Evolutionary conservation across 495 filamentous ascomycete species (phyloP).

Genomic region (Hypoxylon subgilvum): DNA sequence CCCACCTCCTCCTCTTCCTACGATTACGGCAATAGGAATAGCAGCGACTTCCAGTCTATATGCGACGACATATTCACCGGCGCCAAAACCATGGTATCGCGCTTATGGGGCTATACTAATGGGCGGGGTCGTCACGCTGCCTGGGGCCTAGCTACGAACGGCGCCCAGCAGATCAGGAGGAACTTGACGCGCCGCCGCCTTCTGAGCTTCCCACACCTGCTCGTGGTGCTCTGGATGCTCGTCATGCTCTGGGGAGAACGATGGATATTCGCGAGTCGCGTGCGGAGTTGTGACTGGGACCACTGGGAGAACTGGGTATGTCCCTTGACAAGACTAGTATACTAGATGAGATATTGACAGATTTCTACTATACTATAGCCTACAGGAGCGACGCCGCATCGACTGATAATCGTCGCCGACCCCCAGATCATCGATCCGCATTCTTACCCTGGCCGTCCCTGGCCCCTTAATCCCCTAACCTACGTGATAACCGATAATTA

Average conservation of each 20-base stretch:
- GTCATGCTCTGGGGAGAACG: slow-evolving; percentile 88
- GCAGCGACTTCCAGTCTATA: slow-evolving; percentile 37
- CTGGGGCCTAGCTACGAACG: slow-evolving; percentile 33
- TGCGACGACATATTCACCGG: slow-evolving; percentile 41
- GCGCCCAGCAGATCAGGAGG: slow-evolving; percentile 41
- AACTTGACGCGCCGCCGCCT: slow-evolving; percentile 54
- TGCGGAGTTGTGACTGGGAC: slow-evolving; percentile 79
- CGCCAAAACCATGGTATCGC: slow-evolving; percentile 28
- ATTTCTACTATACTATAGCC: slow-evolving; percentile 59
- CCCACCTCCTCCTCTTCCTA: slow-evolving; percentile 24
- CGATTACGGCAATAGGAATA: slow-evolving; percentile 27
- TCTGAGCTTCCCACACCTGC: slow-evolving; percentile 66
- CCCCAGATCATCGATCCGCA: slow-evolving; percentile 98
- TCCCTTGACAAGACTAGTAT: slow-evolving; percentile 12
- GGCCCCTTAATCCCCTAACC: slow-evolving; percentile 81
- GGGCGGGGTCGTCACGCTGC: slow-evolving; percentile 46
- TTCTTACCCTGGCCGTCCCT: slow-evolving; percentile 91
- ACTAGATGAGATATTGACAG: slow-evolving; percentile 17
- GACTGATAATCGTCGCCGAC: slow-evolving; percentile 87
- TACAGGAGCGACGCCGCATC: slow-evolving; percentile 76
- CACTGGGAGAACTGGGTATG: slow-evolving; percentile 93
- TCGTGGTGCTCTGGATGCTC: slow-evolving; percentile 77
- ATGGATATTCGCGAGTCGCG: slow-evolving; percentile 69
- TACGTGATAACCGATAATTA: slow-evolving; percentile 87
- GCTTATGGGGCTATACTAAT: slow-evolving; percentile 43